Evolutionary conservation across 2,329 filamentous ascomycete species (phyloP), one percentile per base, ranked within the genome.

Genomic region (Sarocladium kiliense): DNA sequence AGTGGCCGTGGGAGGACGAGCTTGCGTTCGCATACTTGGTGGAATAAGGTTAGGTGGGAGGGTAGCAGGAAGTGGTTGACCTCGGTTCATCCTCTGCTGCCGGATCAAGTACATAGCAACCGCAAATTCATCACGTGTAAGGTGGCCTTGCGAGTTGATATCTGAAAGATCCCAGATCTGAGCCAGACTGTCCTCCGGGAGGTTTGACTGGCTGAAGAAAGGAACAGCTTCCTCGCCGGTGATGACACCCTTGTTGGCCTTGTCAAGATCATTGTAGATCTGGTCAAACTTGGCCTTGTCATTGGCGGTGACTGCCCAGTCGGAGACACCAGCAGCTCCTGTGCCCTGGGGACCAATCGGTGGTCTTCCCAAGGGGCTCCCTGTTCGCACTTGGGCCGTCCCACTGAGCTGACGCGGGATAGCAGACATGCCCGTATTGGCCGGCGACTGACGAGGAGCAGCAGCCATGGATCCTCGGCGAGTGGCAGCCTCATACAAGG

Each of bases 111-210:
- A 95, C 92, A 99, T 97, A 54, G 94, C 93, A 47, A 99, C 91
- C 0, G 94, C 91, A 67, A 99, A 99, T 64, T 96, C 92, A 62
- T 99, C 94, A 63, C 84, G 85, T 47, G 81, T 91, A 56, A 99
- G 76, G 56, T 88, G 86, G 11, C 94, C 94, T 62, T 92, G 88
- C 7, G 91, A 94, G 65, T 90, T 91, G 71, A 97, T 91, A 71
- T 99, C 94, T 14, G 94, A 88, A 27, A 99, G 82, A 68, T 99
- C 94, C 94, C 94, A 99, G 60, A 99, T 96, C 64, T 95, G 89
- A 27, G 94, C 94, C 54, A 99, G 77, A 10, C 84, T 84, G 64
- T 97, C 93, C 67, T 97, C 93, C 1, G 90, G 84, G 14, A 99
- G 79, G 56, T 89, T 88, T 1, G 93, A 96, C 70, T 96, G 91